Evolutionary conservation across 2,329 filamentous ascomycete genomes (phyloP), one percentile per base, ranked within the genome.

Genomic region (Thelonectria rubi): DNA sequence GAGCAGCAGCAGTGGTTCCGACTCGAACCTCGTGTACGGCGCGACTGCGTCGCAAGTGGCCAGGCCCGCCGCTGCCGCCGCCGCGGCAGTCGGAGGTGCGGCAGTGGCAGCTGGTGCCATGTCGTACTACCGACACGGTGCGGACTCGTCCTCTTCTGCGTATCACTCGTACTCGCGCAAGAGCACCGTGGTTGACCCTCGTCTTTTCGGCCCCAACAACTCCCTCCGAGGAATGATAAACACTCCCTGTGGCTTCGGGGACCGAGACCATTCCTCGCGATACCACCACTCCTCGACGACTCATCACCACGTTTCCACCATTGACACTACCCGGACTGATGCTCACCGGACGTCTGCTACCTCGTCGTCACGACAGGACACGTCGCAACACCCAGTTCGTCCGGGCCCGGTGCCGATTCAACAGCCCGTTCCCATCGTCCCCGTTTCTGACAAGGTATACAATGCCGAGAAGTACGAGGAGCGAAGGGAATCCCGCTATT

Each of bases 361-460:
- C n/a, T 74, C 81, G 14, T 80, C 81, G 15, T 75, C 76, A 49
- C 76, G 74, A 39, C 75, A 77, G 56, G 77, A 80, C 45, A 71
- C 79, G 8, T 73, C 80, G 3, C 74, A 78, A 20, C 34, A 37
- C 34, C 77, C 75, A 17, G 73, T 76, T 15, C 82, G 86, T 43
- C 85, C 88, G 5, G 86, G 80, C 6, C 82, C 86, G 0, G 84
- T 93, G 32, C 88, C 89, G 11, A 82, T 97, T n/a, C 91, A 95
- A 74, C 92, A 97, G 69, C 94, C 94, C 2, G 90, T 93, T 68
- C 94, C 94, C 2, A 85, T 92, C 60, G 82, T 85, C 2, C 92
- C 91, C 0, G 87, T 96, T 3, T 88, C 89, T 39, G 85, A 86
- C 63, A 85, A 86, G 17, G 83, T 94, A 1, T 91, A 92, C 69